Percentiles rank a stretch among this genome's conserved stretches.
Conservation (phyloP, 257 asterid genomes). For the Gentiana macrophylla region DNA sequence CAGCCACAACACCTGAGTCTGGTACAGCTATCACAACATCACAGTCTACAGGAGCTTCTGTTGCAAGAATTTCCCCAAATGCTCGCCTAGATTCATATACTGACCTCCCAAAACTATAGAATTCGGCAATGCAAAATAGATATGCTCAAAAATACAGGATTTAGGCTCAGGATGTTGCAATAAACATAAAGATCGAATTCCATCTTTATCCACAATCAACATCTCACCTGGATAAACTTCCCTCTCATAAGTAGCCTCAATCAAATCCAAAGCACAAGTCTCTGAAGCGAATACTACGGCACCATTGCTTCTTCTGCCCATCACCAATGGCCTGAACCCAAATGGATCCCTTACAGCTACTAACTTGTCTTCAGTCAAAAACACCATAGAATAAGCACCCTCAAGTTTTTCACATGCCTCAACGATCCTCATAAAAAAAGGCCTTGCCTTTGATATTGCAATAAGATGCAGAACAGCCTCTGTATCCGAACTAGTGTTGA, state of each 20-base stretch:
- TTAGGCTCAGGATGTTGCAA: constrained; percentile 54
- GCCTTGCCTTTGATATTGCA: constrained; percentile 80
- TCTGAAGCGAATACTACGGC: constrained; percentile 38
- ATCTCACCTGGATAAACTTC: constrained; percentile 43
- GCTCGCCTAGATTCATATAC: constrained; percentile 68
- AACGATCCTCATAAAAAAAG: constrained; percentile 70
- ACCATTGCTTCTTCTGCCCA: constrained; percentile 46
- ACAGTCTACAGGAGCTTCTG: constrained; percentile 72
- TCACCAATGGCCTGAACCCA: constrained; percentile 42
- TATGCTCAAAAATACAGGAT: constrained; percentile 83
- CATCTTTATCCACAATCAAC: constrained; percentile 36
- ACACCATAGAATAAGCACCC: constrained; percentile 84
- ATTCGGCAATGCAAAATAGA: constrained; percentile 69
- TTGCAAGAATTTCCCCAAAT: constrained; percentile 68
- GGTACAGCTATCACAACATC: constrained; percentile 95
- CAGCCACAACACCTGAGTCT: constrained; percentile 91
- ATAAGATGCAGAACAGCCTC: constrained; percentile 82
- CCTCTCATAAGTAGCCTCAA: constrained; percentile 68
- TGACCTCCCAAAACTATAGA: constrained; percentile 65
- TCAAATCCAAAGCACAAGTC: constrained; percentile 42
- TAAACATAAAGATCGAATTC: constrained; percentile 43
- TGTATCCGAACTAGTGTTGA: constrained; percentile 79
- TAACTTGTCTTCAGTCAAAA: constrained; percentile 38
- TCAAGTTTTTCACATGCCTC: constrained; percentile 80
- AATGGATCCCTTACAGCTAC: constrained; percentile 40